These are phyloP conservation scores for Coemansia umbellata DNA, from an alignment of 192 early-diverging fungal genomes.

Conservation along the genomic window DNA sequence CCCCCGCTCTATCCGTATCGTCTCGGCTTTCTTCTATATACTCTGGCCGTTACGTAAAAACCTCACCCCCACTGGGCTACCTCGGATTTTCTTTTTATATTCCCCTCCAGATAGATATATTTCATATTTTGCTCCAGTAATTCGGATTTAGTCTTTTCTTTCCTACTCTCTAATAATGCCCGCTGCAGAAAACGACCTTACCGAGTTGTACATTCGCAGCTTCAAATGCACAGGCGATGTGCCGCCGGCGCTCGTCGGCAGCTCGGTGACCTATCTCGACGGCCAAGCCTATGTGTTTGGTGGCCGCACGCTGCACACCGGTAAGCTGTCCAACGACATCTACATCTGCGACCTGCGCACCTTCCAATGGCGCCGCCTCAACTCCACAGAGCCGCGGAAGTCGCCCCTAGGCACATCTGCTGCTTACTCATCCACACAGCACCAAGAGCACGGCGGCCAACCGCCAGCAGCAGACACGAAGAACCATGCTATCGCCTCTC, in stretches of 20 bases:
- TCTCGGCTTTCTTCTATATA: too few species aligned
- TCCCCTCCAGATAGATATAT: neutral
- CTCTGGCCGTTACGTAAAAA: too few species aligned
- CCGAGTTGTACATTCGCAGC: slow-evolving; percentile 50
- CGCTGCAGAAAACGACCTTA: slow-evolving; percentile 37
- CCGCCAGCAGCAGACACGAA: neutral
- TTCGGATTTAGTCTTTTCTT: neutral
- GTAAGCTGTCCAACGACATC: slow-evolving; percentile 67
- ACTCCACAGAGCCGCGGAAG: slow-evolving; percentile 1
- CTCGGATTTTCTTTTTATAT: too few species aligned
- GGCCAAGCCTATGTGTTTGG: slow-evolving; percentile 67
- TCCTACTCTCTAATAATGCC: slow-evolving; percentile 21
- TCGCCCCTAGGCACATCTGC: neutral
- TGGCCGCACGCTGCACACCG: slow-evolving; percentile 61
- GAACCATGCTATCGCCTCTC: slow-evolving; percentile 6
- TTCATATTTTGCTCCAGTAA: too few species aligned
- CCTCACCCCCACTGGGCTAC: too few species aligned
- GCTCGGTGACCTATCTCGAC: slow-evolving; percentile 59
- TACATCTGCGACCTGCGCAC: slow-evolving; percentile 63
- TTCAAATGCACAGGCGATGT: slow-evolving; percentile 62
- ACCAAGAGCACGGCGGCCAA: neutral
- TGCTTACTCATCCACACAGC: neutral
- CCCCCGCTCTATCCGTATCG: too few species aligned
- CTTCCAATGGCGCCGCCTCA: slow-evolving; percentile 60
- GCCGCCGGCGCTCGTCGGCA: slow-evolving; percentile 69